Evolutionary conservation across 2,329 filamentous ascomycete species (phyloP).

Genomic region (Diplodia scrobiculata): DNA sequence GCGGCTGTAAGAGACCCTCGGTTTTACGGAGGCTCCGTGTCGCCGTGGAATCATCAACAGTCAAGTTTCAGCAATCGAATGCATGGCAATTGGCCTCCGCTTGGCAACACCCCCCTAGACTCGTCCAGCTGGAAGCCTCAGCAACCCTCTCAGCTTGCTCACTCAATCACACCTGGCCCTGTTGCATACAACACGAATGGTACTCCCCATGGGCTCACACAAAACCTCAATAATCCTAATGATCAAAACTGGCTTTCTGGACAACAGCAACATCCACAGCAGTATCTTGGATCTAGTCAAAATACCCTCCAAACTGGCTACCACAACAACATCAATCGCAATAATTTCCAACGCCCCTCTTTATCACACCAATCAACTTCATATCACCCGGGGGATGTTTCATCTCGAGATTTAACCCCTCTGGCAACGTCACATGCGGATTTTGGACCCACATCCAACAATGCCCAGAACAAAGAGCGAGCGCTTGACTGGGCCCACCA

Average conservation of each 20-base stretch:
- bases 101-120: conserved; percentile 32
- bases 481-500: conserved; percentile 52
- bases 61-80: conserved; percentile 34
- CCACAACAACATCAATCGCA: conserved; percentile 7
- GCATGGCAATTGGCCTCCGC: conserved; percentile 34
- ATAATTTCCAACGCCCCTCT: conserved; percentile 25
- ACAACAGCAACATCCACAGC: conserved; percentile 19
- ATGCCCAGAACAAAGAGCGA: conserved; percentile 49
- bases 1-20: conserved; percentile 47
- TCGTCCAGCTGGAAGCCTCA: conserved; percentile 12
- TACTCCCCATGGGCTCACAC: conserved; percentile 3
- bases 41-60: conserved; percentile 41
- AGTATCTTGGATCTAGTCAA: conserved; percentile 11
- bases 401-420: conserved; percentile 10
- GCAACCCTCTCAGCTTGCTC: conserved; percentile 10
- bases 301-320: conserved; percentile 5
- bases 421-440: conserved; percentile 38
- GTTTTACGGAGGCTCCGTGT: conserved; percentile 39
- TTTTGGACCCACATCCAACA: conserved; percentile 47
- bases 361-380: conserved; percentile 15
- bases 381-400: conserved; percentile 5
- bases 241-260: conserved; percentile 22
- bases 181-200: conserved; percentile 18
- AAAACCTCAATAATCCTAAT: conserved; percentile 12
- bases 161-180: conserved; percentile 5